Conservation (phyloP, 169 alveolate genomes). For the Plasmodium ovale region DNA sequence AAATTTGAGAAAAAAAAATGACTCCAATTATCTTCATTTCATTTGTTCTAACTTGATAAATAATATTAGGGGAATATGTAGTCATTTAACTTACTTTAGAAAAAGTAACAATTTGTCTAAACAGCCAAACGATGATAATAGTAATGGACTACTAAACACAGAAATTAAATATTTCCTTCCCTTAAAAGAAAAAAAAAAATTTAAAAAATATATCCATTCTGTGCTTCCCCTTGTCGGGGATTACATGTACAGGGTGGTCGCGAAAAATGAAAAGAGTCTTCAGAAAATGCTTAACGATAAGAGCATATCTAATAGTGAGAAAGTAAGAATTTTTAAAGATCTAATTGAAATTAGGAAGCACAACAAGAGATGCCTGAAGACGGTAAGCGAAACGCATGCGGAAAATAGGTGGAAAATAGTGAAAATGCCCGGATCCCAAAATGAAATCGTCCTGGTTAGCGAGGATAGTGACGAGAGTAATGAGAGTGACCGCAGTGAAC, state of each 20-base stretch:
- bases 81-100: constrained; percentile 11
- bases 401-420: constrained; percentile 64
- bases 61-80: constrained; percentile 67
- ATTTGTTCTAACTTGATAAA: constrained; percentile 67
- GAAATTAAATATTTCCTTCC: constrained; percentile 9
- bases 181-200: constrained; percentile 20
- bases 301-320: constrained; percentile 9
- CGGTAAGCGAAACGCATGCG: constrained; percentile 24
- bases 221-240: constrained; percentile 62
- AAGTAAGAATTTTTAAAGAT: constrained; percentile 33
- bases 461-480: constrained; percentile 21
- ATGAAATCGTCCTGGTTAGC: constrained; percentile 13
- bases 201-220: constrained; percentile 45
- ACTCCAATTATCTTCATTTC: constrained; percentile 71
- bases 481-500: not conserved
- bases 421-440: not conserved
- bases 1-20: constrained; percentile 63
- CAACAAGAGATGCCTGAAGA: constrained; percentile 27
- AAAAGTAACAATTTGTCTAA: constrained; percentile 12
- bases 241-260: constrained; percentile 67
- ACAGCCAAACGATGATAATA: not conserved
- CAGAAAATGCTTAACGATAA: not conserved
- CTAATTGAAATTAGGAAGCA: constrained; percentile 46
- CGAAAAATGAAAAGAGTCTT: constrained; percentile 53
- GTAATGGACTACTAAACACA: not conserved